Evolutionary conservation across 805 yeast genomes (phyloP).

Genomic region (Lipomyces spencermartinsiae): DNA sequence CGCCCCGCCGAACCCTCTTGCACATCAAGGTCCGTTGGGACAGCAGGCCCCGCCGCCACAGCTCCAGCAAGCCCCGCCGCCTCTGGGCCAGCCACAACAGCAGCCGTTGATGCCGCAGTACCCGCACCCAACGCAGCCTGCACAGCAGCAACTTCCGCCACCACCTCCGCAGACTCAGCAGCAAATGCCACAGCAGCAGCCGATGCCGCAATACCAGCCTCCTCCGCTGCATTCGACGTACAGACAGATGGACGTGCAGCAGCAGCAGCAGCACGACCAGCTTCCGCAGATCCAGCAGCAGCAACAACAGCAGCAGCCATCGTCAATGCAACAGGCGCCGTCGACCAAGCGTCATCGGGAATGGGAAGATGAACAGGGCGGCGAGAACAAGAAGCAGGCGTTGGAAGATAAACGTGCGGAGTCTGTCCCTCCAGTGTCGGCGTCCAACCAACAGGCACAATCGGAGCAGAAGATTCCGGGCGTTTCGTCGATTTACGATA

Average conservation of each 20-base stretch:
- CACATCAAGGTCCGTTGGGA: conserved; percentile 41
- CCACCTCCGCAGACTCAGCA: conserved; percentile 33
- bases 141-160: conserved; percentile 38
- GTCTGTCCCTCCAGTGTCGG: conserved; percentile 1
- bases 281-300: conserved; percentile 14
- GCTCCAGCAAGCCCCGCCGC: conserved; percentile 39
- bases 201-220: conserved; percentile 41
- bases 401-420: conserved; percentile 26
- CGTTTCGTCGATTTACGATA: conserved; percentile 29
- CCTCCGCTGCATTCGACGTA: conserved; percentile 32
- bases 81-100: conserved; percentile 36
- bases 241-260: conserved; percentile 19
- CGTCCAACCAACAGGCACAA: not conserved
- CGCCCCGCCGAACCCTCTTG: conserved; percentile 37
- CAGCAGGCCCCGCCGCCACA: conserved; percentile 39
- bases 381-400: conserved; percentile 35
- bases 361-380: conserved; percentile 33
- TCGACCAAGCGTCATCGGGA: conserved; percentile 33
- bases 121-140: conserved; percentile 37
- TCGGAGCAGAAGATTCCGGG: conserved; percentile 30
- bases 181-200: conserved; percentile 43
- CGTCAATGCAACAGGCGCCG: conserved; percentile 4
- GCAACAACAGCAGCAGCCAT: conserved; percentile 1
- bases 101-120: conserved; percentile 37
- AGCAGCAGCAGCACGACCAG: conserved; percentile 7